These are phyloP conservation scores for Gleditsia sinensis DNA, from an alignment of 306 rosid species.

Conservation along the genomic window DNA sequence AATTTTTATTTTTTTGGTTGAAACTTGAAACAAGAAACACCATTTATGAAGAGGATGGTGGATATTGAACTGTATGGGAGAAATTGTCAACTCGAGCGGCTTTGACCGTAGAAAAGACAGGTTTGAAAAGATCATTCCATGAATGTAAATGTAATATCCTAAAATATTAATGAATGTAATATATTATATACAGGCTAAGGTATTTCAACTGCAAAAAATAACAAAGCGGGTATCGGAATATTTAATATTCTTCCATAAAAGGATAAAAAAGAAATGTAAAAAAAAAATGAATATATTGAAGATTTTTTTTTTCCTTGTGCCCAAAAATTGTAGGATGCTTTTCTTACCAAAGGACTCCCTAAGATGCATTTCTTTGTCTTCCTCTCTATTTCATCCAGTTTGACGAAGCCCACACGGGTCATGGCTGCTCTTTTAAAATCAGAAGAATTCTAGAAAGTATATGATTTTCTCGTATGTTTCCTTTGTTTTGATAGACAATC, in stretches of 20 bases:
- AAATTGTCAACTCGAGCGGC: slow-evolving; percentile 34
- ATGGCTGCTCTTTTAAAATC: slow-evolving; percentile 1
- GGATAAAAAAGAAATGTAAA: not conserved
- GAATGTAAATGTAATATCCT: slow-evolving; percentile 17
- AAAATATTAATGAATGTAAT: not conserved
- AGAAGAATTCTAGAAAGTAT: slow-evolving; percentile 24
- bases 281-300: too few species aligned
- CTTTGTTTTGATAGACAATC: not conserved
- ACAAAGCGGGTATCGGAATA: not conserved
- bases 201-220: not conserved
- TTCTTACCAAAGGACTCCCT: slow-evolving; percentile 32
- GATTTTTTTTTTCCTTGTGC: not conserved
- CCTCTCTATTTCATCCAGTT: slow-evolving; percentile 4
- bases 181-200: not conserved
- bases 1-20: too few species aligned
- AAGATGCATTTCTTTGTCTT: slow-evolving; percentile 37
- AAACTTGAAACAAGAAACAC: not conserved
- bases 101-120: slow-evolving; percentile 29
- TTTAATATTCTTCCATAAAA: too few species aligned
- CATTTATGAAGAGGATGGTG: slow-evolving; percentile 32
- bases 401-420: not conserved
- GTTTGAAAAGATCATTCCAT: slow-evolving; percentile 19
- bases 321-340: slow-evolving; percentile 30
- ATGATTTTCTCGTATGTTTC: not conserved
- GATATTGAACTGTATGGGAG: not conserved